Conservation (phyloP, 345 rosid genomes). For the Moricandia moricandioides region DNA sequence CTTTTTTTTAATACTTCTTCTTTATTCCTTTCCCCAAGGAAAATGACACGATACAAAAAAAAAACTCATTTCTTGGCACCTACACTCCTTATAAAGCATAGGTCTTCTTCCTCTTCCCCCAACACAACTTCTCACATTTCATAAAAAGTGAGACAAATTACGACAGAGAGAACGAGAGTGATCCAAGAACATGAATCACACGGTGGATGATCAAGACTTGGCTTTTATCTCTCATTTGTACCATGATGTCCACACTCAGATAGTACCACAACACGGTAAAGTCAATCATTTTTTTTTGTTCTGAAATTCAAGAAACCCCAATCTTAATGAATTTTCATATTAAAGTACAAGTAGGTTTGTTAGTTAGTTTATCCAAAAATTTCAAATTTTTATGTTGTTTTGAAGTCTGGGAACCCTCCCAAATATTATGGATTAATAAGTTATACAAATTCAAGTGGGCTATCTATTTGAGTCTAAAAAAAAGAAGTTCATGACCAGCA, state of each 20-base stretch:
- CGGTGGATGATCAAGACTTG: slow-evolving; percentile 48
- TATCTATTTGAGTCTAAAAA: slow-evolving; percentile 7
- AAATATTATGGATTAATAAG: not conserved
- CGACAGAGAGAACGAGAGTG: not conserved
- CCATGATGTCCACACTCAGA: slow-evolving; percentile 46
- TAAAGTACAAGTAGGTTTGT: not conserved
- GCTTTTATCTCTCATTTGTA: slow-evolving; percentile 59
- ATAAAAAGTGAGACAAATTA: slow-evolving; percentile 33
- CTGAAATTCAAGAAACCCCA: slow-evolving; percentile 1
- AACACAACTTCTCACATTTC: slow-evolving; percentile 38
- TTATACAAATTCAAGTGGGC: slow-evolving; percentile 11
- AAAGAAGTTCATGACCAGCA: no score
- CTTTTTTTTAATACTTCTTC: no score
- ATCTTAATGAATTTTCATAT: slow-evolving; percentile 5
- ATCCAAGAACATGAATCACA: slow-evolving; percentile 29
- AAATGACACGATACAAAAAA: slow-evolving; percentile 11
- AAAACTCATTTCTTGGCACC: slow-evolving; percentile 7
- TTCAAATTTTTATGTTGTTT: not conserved
- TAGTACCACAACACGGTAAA: slow-evolving; percentile 56
- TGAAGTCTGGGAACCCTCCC: not conserved
- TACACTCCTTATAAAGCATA: slow-evolving; percentile 39
- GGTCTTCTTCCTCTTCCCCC: slow-evolving; percentile 37
- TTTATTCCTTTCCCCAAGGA: slow-evolving; percentile 18
- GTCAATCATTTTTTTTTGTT: not conserved
- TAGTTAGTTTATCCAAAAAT: not conserved